These are phyloP conservation scores for Fusarium veterinarium DNA, from an alignment of 2,329 filamentous ascomycete genomes.

Conservation along the genomic window DNA sequence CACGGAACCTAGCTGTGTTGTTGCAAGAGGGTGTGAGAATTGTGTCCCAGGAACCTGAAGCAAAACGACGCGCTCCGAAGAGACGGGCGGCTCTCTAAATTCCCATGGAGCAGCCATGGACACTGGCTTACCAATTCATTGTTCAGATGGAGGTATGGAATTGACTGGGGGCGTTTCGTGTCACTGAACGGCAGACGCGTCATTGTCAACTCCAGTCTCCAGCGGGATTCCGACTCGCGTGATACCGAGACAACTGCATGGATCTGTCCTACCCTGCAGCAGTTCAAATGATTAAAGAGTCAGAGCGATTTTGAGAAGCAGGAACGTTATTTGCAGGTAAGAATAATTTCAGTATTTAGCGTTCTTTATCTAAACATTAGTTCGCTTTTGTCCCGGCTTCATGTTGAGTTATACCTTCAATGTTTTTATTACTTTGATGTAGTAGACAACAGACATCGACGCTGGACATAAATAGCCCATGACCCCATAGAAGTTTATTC, in stretches of 20 bases:
- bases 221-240: neutral
- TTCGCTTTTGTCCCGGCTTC: accelerated
- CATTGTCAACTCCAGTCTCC: neutral
- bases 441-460: no score
- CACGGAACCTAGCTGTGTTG: slow-evolving; percentile 3
- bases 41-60: accelerated
- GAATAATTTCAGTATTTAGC: accelerated
- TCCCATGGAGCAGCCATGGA: no score
- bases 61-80: accelerated
- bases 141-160: neutral
- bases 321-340: neutral
- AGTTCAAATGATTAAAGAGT: neutral
- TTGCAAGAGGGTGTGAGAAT: accelerated
- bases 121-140: neutral
- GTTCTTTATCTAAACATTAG: accelerated
- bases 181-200: neutral
- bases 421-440: accelerated
- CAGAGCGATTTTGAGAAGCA: neutral
- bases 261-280: neutral
- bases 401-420: accelerated
- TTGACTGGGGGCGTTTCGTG: neutral
- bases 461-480: neutral
- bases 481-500: neutral
- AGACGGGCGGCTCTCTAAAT: neutral
- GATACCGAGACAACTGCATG: neutral